Evolutionary conservation across 2,329 filamentous ascomycete genomes (phyloP).

Genomic region (Pseudogymnoascus sp.): DNA sequence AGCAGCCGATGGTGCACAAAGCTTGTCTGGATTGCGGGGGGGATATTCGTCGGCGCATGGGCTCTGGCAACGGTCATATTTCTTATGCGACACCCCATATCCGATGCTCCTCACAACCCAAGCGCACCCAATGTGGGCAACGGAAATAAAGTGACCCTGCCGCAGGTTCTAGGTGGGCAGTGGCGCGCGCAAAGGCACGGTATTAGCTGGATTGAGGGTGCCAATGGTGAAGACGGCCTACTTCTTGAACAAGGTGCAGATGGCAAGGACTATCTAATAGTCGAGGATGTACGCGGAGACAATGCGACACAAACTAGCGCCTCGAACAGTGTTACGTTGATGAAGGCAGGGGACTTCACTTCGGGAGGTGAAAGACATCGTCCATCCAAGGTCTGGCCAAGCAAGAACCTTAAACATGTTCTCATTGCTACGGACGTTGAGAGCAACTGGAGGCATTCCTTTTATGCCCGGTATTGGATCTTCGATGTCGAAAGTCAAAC

Average conservation of each 20-base stretch:
- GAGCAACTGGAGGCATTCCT: conserved; percentile 86
- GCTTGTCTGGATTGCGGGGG: conserved; percentile 51
- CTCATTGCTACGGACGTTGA: conserved; percentile 66
- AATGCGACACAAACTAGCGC: conserved; percentile 36
- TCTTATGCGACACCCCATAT: conserved; percentile 51
- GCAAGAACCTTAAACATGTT: conserved; percentile 77
- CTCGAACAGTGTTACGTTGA: conserved; percentile 58
- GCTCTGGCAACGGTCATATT: conserved; percentile 60
- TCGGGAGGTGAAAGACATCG: conserved; percentile 48
- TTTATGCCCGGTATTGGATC: conserved; percentile 80
- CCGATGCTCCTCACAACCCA: conserved; percentile 60
- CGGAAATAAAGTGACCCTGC: conserved; percentile 66
- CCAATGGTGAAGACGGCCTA: conserved; percentile 73
- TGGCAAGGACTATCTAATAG: conserved; percentile 69
- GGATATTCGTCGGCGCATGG: conserved; percentile 61
- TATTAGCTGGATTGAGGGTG: conserved; percentile 71
- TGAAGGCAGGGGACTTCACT: conserved; percentile 60
- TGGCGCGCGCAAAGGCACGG: conserved; percentile 59
- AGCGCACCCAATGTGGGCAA: conserved; percentile 55
- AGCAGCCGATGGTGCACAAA: conserved; percentile 1
- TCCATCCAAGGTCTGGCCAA: conserved; percentile 65
- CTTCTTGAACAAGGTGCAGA: conserved; percentile 63
- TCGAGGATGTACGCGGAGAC: conserved; percentile 71
- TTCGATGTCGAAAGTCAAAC: conserved; percentile 79
- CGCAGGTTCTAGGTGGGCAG: conserved; percentile 59